Base-by-base conservation (phyloP, 2,329 filamentous ascomycete species). In the Diaporthe ampelina region DNA sequence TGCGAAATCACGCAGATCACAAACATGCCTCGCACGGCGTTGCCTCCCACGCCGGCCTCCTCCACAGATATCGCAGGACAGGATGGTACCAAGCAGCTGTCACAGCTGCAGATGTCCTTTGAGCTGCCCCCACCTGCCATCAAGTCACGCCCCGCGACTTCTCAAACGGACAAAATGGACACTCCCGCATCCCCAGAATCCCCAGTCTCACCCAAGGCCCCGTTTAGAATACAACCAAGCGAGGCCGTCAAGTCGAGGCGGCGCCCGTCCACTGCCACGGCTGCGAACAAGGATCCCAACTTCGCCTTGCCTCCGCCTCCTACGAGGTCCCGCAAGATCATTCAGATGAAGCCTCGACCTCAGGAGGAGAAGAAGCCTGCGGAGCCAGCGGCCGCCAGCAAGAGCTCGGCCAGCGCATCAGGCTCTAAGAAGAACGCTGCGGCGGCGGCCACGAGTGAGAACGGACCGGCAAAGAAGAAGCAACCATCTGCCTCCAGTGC, bases 261-360 rank as follows among this genome's bases (percentile, higher is more conserved):
- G 73, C 85, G 89, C 54, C 85, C 87, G 0, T 88, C 89, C 21
- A 82, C 86, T 17, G 29, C 82, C 85, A 67, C 81, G 85, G 19
- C 80, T 84, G 73, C 86, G 87, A 73, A 92, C 91, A 77, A 58
- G 35, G 45, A 67, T 32, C 89, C 91, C 78, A 86, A 89, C 63
- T 97, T 98, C 82, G 90, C 94, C 13, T 89, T 99, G 21, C 97
- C 97, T 26, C 97, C 97, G 13, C 97, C 96, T 21, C 97, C 97
- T 0, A 98, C 95, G 4, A 89, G 96, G 76, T 94, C 95, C 56
- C 93, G 96, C 79, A 98, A 97, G 86, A 98, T 99, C 81, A 98
- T 98, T 74, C 96, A 98, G 85, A 98, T 98, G 95, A 98, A 97
- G 84, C 96, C 90, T 24, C 84, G 86, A 35, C 79, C 83, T 40